Evolutionary conservation across 1,139 yeast genomes (phyloP), one percentile per base, ranked within the genome.

Genomic region (Candida frijolesensis): DNA sequence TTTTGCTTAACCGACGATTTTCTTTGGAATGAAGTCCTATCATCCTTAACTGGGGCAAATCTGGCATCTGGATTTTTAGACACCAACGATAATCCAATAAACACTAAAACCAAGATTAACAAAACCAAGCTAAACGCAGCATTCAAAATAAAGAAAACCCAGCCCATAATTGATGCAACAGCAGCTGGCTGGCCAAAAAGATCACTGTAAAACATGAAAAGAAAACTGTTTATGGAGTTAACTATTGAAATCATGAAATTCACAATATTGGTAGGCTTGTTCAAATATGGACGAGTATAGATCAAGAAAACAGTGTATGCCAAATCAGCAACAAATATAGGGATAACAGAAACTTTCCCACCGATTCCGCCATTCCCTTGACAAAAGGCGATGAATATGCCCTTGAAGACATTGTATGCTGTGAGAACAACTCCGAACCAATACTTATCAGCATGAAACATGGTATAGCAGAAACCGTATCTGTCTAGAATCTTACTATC

Each of bases 11-110:
- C 62, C 2, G 78, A 72, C 3, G 80, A 74, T 66, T 71, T 78
- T 64, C 82, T 79, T 65, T 86, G 91, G 82, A 88, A 88, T 2
- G 94, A 86, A 15, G 88, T 82, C 78, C 96, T 81, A 63, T 88
- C 96, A 71, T 88, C 96, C 58, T 76, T 84, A 8, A 92, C 92
- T 15, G 94, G 94, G 44, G 87, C 87, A 66, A 87, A 88, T 66
- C 89, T 82, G 10, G 89, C 84, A 69, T 88, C 96, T 30, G 95
- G 95, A 63, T 87, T 88, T 72, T 85, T 87, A 16, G 89, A 82
- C 53, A 83, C 67, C 1, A 86, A 56, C 32, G 88, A 82, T 61
- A 83, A 69, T 11, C 68, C 66, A 49, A 84, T 78, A 58, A 84
- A 82, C 0, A 80, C 80, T 54, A 87, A 73, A 57, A 86, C 83